Evolutionary conservation across 768 basidiomycete species (phyloP).

Genomic region (Phylloporus rhodoxanthus): DNA sequence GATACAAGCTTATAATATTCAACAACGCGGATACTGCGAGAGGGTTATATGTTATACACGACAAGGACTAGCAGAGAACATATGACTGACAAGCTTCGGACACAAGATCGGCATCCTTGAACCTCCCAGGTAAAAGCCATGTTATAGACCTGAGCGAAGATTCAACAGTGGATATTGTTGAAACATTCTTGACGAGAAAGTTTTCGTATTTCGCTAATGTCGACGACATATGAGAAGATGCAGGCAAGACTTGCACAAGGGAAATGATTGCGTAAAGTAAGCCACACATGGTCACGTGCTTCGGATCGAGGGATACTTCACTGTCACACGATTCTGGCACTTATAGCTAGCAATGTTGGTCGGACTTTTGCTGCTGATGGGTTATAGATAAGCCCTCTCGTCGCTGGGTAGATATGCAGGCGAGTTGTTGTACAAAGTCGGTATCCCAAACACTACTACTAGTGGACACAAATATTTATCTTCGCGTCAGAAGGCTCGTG

Average conservation of each 20-base stretch:
- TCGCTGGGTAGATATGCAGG: not conserved
- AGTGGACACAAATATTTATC: slow-evolving; percentile 3
- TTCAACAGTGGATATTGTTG: slow-evolving; percentile 83
- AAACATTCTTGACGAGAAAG: slow-evolving; percentile 79
- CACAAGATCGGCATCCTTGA: slow-evolving; percentile 95
- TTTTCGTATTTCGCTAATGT: slow-evolving; percentile 70
- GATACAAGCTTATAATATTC: slow-evolving; percentile 88
- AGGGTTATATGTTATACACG: slow-evolving; percentile 12
- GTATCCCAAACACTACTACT: slow-evolving; percentile 13
- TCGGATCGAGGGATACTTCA: not conserved
- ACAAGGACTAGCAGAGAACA: slow-evolving; percentile 8
- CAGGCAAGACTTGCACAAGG: not conserved
- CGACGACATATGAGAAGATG: slow-evolving; percentile 44
- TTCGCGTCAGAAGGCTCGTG: slow-evolving; percentile 9
- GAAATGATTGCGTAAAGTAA: not conserved
- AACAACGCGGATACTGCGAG: slow-evolving; percentile 76
- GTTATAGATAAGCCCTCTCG: too few species aligned
- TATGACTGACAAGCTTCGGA: slow-evolving; percentile 82
- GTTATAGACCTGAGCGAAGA: slow-evolving; percentile 83
- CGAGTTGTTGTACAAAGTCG: slow-evolving; percentile 23
- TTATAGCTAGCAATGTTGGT: too few species aligned
- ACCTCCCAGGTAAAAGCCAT: slow-evolving; percentile 93
- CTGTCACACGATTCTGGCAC: too few species aligned
- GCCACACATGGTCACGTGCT: not conserved
- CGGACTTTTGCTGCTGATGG: too few species aligned